phyloP scores from a whole-genome alignment of 2,329 filamentous ascomycete species.

The Aspergillus ochraceus region DNA sequence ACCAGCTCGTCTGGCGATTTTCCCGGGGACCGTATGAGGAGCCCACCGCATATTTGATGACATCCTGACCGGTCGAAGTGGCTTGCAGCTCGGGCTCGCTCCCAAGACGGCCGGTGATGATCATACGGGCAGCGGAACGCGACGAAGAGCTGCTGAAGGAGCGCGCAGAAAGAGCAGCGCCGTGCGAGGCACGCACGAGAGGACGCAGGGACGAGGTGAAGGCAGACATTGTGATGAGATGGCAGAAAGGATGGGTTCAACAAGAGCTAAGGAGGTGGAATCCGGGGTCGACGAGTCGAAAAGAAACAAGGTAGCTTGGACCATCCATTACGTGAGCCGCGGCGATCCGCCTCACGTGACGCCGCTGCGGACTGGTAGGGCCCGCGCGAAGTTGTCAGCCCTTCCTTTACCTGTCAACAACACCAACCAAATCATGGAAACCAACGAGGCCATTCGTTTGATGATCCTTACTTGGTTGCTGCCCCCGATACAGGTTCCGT shows the following conservation, averaged over 20 bases:
- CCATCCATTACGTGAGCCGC: constrained; percentile 4
- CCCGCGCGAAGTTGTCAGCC: no score
- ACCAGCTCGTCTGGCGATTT: constrained; percentile 80
- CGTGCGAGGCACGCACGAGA: constrained; percentile 47
- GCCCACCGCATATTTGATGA: constrained; percentile 76
- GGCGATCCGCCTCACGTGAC: constrained; percentile 6
- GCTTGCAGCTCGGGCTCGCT: constrained; percentile 72
- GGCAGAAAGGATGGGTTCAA: not conserved
- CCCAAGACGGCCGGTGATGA: constrained; percentile 81
- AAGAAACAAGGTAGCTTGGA: not conserved
- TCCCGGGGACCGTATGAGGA: constrained; percentile 66
- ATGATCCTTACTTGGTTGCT: not conserved
- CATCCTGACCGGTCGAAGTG: constrained; percentile 69
- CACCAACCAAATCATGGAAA: not conserved
- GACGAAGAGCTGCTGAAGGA: constrained; percentile 70
- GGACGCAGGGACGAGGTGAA: constrained; percentile 56
- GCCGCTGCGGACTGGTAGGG: not conserved
- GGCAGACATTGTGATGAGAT: constrained; percentile 32
- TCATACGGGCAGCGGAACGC: constrained; percentile 72
- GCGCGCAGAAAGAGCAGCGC: constrained; percentile 52
- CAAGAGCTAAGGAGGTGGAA: not conserved
- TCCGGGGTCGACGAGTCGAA: not conserved
- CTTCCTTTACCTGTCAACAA: not conserved
- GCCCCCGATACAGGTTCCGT: not conserved
- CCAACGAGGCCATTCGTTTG: not conserved